Evolutionary conservation across 139 green algal genomes (phyloP).

Genomic region (Nannochloris sp.): DNA sequence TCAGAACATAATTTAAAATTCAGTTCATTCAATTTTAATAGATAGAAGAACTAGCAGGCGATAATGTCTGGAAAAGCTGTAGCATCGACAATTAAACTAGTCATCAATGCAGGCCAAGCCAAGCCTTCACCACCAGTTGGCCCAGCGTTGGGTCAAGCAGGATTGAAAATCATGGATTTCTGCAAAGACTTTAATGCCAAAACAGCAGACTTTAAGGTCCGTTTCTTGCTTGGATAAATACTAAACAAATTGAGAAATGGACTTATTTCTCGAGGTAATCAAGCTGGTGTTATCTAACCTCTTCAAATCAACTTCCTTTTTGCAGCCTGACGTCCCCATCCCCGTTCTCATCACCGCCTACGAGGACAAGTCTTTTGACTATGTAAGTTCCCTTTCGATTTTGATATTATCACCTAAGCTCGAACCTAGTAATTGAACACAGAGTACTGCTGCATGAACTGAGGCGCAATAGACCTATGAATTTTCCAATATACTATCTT

Average conservation of each 20-base stretch:
- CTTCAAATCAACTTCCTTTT: background rate
- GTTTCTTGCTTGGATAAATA: background rate
- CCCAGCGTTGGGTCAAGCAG: slow-evolving; percentile 88
- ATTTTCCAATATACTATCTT: no score
- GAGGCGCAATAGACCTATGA: background rate
- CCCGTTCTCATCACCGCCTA: slow-evolving; percentile 65
- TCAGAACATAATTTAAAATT: background rate
- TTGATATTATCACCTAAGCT: background rate
- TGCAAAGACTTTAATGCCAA: slow-evolving; percentile 99
- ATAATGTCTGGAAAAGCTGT: slow-evolving; percentile 44
- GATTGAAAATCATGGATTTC: slow-evolving; percentile 98
- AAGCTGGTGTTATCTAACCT: background rate
- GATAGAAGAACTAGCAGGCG: background rate
- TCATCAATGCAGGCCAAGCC: slow-evolving; percentile 87
- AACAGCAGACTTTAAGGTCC: slow-evolving; percentile 72
- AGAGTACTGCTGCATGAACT: background rate
- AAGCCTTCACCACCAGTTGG: slow-evolving; percentile 93
- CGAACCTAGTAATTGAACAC: background rate
- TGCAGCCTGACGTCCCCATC: slow-evolving; percentile 49
- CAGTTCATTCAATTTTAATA: no score
- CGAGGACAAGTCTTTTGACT: slow-evolving; percentile 86
- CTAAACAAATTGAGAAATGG: background rate
- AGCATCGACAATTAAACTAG: slow-evolving; percentile 66
- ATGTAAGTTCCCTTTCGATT: slow-evolving; percentile 23
- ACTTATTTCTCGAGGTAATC: background rate